Evolutionary conservation across 805 yeast species (phyloP).

Genomic region (Wickerhamomyces canadensis): DNA sequence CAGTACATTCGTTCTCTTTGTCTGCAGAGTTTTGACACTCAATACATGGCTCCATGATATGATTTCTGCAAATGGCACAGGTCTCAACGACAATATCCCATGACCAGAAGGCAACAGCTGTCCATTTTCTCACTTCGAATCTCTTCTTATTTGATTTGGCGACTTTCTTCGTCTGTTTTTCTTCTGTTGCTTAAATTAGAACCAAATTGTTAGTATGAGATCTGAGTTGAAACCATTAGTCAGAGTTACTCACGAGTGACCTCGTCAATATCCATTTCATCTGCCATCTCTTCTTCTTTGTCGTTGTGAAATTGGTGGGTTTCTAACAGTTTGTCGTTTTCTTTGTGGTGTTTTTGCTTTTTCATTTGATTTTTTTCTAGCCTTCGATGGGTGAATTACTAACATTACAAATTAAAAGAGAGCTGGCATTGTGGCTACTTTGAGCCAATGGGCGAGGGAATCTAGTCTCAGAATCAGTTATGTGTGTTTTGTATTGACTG

Average conservation of each 20-base stretch:
- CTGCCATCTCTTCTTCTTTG: not conserved
- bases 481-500: too few species aligned
- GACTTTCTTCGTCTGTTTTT: conserved; percentile 6
- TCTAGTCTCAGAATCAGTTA: too few species aligned
- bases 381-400: too few species aligned
- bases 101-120: conserved; percentile 99
- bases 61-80: conserved; percentile 97
- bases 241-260: not conserved
- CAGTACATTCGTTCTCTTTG: conserved; percentile 71
- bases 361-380: too few species aligned
- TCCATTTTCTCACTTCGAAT: conserved; percentile 96
- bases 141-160: conserved; percentile 47
- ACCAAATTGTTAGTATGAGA: not conserved
- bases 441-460: too few species aligned
- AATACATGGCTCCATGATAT: conserved; percentile 96
- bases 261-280: not conserved
- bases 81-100: conserved; percentile 96
- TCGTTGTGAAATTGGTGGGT: too few species aligned
- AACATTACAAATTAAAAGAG: too few species aligned
- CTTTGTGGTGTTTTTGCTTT: too few species aligned
- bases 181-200: conserved; percentile 1
- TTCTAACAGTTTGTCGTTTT: too few species aligned
- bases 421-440: too few species aligned
- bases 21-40: conserved; percentile 60
- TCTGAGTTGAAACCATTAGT: too few species aligned